Percentiles rank a stretch among this genome's conserved stretches.
Evolutionary conservation across 78 protist genomes (phyloP).

Genomic region (Protostelium mycophagum): DNA sequence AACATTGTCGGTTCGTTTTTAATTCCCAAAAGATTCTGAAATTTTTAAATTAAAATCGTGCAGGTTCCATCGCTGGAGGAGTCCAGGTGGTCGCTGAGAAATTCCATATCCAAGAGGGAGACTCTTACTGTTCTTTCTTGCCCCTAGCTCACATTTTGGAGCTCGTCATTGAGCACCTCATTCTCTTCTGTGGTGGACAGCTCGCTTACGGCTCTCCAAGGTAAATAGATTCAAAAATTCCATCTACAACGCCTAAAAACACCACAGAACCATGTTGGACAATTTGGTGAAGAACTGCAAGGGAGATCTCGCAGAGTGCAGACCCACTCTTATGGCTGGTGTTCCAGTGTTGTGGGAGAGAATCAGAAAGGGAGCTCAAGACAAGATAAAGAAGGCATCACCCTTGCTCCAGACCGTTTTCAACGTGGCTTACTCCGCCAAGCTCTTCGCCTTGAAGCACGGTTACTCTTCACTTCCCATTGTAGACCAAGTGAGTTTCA

Average conservation of each 20-base stretch:
- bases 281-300: background rate
- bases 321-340: background rate
- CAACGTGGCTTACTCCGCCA: background rate
- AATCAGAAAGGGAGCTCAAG: background rate
- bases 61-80: slow-evolving; percentile 12
- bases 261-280: background rate
- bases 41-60: no score
- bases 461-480: background rate
- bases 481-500: background rate
- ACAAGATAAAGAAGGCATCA: background rate
- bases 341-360: background rate
- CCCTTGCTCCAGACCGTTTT: background rate
- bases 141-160: slow-evolving; percentile 77
- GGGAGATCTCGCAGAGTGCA: background rate
- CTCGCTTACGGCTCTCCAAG: background rate
- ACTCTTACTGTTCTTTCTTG: slow-evolving; percentile 64
- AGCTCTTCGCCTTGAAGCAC: background rate
- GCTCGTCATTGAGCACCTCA: slow-evolving; percentile 19
- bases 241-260: background rate
- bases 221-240: background rate
- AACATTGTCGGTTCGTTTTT: slow-evolving; percentile 61
- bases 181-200: background rate
- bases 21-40: no score
- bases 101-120: slow-evolving; percentile 12
- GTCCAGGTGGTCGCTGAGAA: background rate